These are phyloP conservation scores for Sordariomycetes sp. DNA, from an alignment of 2,329 filamentous ascomycete genomes.

Conservation along the genomic window DNA sequence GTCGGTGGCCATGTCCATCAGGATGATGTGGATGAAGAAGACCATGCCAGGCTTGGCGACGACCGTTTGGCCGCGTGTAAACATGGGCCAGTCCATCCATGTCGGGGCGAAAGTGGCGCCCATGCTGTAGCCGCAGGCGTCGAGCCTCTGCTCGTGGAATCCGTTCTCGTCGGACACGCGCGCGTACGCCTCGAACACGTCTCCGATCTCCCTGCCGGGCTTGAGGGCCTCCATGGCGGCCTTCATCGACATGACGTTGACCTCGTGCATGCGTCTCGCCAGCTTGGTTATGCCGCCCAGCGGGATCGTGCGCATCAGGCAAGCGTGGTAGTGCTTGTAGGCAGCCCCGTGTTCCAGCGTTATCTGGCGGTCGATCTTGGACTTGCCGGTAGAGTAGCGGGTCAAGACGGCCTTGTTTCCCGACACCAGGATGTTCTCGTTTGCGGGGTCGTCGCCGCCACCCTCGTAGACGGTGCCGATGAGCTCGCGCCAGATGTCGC, in stretches of 20 bases:
- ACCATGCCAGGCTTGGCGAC: not conserved
- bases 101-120: not conserved
- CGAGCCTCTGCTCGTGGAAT: not conserved
- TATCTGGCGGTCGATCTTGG: not conserved
- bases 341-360: not conserved
- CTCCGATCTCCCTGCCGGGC: not conserved
- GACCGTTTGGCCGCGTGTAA: not conserved
- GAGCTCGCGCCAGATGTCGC: not conserved
- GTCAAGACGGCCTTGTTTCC: not conserved
- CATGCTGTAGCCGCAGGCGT: not conserved
- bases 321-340: not conserved
- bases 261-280: not conserved
- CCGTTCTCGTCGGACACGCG: not conserved
- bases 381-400: not conserved
- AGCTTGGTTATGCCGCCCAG: not conserved
- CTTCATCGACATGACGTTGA: not conserved
- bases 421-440: not conserved
- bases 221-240: not conserved
- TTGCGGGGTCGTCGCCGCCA: not conserved
- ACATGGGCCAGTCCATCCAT: not conserved
- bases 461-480: not conserved
- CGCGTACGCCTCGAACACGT: not conserved
- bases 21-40: not conserved
- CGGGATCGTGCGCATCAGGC: not conserved
- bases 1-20: not conserved